Conservation (phyloP, 257 asterid species). For the Solanum tarapatanum region DNA sequence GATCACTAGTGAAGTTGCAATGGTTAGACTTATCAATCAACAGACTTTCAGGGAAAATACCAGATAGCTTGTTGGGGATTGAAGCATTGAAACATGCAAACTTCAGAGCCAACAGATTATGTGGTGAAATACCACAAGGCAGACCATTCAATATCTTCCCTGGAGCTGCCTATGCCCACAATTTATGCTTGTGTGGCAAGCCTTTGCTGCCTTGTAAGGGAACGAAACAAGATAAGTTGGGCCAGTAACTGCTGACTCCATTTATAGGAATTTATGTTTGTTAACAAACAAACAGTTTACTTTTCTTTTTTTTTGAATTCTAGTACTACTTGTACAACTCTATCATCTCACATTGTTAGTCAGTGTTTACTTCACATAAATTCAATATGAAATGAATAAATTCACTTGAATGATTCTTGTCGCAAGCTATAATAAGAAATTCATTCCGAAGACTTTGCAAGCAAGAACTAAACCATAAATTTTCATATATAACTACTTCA, state of each 20-base stretch:
- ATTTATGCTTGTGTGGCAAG: slow-evolving; percentile 74
- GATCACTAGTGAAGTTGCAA: slow-evolving; percentile 44
- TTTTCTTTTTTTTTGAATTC: not conserved
- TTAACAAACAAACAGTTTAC: slow-evolving; percentile 17
- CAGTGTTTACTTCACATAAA: not conserved
- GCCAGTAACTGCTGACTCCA: slow-evolving; percentile 72
- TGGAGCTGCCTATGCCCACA: slow-evolving; percentile 63
- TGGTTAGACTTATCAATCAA: slow-evolving; percentile 80
- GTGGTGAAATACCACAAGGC: slow-evolving; percentile 87
- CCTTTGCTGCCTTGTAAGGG: slow-evolving; percentile 71
- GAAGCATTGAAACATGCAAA: slow-evolving; percentile 48
- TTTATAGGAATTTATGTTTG: slow-evolving; percentile 22
- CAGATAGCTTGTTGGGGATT: slow-evolving; percentile 48
- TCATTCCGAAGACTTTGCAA: too few species aligned
- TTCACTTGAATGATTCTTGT: not conserved
- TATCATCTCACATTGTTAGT: not conserved
- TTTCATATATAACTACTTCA: not conserved
- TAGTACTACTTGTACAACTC: slow-evolving; percentile 5
- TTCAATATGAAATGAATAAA: slow-evolving; percentile 1
- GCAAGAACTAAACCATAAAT: not conserved
- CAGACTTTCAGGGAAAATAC: slow-evolving; percentile 47
- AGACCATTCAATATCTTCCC: slow-evolving; percentile 61
- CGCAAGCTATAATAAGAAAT: too few species aligned
- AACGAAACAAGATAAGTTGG: slow-evolving; percentile 15
- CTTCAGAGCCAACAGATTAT: slow-evolving; percentile 65